Base-by-base conservation (phyloP, 352 stramenopile species). In the Nothophytophthora sp. region DNA sequence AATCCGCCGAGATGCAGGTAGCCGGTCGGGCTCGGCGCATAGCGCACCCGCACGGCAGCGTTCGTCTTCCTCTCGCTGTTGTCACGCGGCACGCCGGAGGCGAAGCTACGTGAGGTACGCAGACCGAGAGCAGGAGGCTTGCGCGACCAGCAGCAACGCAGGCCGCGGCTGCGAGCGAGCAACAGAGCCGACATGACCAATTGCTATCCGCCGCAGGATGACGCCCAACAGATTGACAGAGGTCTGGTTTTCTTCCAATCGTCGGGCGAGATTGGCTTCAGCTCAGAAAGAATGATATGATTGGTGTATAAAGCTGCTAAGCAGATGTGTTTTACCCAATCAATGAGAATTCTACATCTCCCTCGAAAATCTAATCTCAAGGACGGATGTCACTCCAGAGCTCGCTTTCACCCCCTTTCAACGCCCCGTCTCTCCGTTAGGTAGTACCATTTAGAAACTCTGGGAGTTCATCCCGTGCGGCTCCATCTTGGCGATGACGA, bases 1-100 rank as follows among this genome's bases (percentile, higher is more conserved):
- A 97, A 67, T 0, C 91, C 91, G 20, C 91, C 91, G 20, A 98
- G 62, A 58, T 98, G 91, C 55, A 98, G 49, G 35, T 89, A 91
- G 3, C 91, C 91, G 15, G 91, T 98, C 10, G 91, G 91, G 41
- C 85, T 96, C 27, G 91, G 91, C 23, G 91, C 91, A 46, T 96
- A 98, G 20, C 91, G 81, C 33, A 93, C 81, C 29, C 86, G 86
- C 11, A 94, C 79, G 2, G 36, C 36, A 8, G 27, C 32, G 6
- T n/a, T 24, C 42, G 19, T 11, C 19, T 56, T 41, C 5, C 43
- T 35, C 5, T 43, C 35, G 16, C 47, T 49, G 18, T 62, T 43
- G 16, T 32, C 29, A 13, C 6, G 23, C 44, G 25, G 13, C 28
- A 35, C 38, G 19, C 49, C 18, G 18, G 45, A 65, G 32, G 50